Conservation (phyloP, 1,284 basidiomycete species). For the Tausonia pullulans region DNA sequence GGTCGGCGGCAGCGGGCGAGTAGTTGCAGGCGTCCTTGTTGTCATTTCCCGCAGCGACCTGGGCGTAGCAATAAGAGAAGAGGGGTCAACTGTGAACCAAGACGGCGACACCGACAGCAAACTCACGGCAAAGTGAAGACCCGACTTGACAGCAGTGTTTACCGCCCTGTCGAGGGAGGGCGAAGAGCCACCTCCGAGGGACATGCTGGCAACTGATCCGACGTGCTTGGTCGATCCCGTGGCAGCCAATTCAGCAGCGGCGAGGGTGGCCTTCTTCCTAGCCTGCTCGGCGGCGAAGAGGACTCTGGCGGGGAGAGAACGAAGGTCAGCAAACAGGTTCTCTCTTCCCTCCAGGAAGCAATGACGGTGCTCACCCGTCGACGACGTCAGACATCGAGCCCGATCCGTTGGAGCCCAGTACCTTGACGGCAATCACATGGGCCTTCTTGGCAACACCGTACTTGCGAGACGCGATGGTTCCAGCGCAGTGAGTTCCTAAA, state of each 20-base stretch:
- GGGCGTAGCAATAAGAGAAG: slow-evolving; percentile 22
- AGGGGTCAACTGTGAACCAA: slow-evolving; percentile 18
- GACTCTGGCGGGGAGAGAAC: slow-evolving; percentile 20
- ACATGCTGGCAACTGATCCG: slow-evolving; percentile 97
- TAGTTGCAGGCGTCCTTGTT: slow-evolving; percentile 56
- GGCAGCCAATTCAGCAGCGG: slow-evolving; percentile 50
- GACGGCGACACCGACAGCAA: not conserved
- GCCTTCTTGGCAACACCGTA: slow-evolving; percentile 95
- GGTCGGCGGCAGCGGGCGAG: slow-evolving; percentile 63
- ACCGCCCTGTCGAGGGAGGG: slow-evolving; percentile 73
- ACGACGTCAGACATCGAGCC: slow-evolving; percentile 96
- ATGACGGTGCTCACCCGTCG: slow-evolving; percentile 40
- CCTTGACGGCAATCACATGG: slow-evolving; percentile 87
- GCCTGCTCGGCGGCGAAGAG: slow-evolving; percentile 67
- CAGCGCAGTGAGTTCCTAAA: slow-evolving; percentile 60
- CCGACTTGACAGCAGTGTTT: slow-evolving; percentile 66
- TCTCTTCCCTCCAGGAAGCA: no score
- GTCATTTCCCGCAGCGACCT: slow-evolving; percentile 38
- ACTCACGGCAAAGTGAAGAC: slow-evolving; percentile 81
- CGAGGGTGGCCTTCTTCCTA: slow-evolving; percentile 41
- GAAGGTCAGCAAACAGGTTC: not conserved
- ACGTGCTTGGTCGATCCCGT: slow-evolving; percentile 68
- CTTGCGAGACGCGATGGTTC: slow-evolving; percentile 61
- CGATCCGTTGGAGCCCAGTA: slow-evolving; percentile 81
- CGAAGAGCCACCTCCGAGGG: slow-evolving; percentile 92